Evolutionary conservation across 2,329 filamentous ascomycete species (phyloP).

Genomic region (Fonsecaea multimorphosa): DNA sequence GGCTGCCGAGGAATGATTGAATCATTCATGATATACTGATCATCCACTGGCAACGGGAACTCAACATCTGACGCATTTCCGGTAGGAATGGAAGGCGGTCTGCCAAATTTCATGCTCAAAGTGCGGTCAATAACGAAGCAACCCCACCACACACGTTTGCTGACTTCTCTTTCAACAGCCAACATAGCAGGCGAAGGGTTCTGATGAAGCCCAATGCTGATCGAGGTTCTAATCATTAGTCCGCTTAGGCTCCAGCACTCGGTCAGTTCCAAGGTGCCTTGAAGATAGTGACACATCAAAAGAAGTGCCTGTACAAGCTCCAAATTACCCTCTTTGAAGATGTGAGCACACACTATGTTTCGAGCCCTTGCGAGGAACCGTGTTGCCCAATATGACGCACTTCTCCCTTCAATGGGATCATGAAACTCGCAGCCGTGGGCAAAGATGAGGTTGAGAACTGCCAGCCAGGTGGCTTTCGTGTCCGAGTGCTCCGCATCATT

Average conservation of each 20-base stretch:
- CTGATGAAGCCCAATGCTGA: constrained; percentile 14
- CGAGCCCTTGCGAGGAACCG: constrained; percentile 1
- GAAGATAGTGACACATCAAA: constrained; percentile 27
- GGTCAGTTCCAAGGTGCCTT: constrained; percentile 20
- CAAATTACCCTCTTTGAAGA: constrained; percentile 12
- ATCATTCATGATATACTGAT: constrained; percentile 18
- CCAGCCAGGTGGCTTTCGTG: constrained; percentile 12
- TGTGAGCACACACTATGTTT: constrained; percentile 17
- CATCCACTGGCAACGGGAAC: constrained; percentile 11
- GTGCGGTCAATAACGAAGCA: constrained; percentile 23
- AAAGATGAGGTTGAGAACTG: constrained; percentile 16
- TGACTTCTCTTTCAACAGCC: constrained; percentile 10
- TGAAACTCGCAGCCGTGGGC: constrained; percentile 15
- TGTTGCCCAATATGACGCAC: not conserved
- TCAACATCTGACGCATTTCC: constrained; percentile 14
- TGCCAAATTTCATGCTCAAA: constrained; percentile 21
- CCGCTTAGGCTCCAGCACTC: constrained; percentile 24
- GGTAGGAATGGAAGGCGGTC: constrained; percentile 13
- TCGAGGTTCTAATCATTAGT: constrained; percentile 11
- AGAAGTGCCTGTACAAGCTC: constrained; percentile 21
- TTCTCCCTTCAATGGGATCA: not conserved
- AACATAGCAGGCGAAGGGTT: constrained; percentile 4
- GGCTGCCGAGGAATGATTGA: constrained; percentile 12
- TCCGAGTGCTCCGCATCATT: not conserved
- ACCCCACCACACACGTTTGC: constrained; percentile 24